These are phyloP conservation scores for Neurospora sp. DNA, from an alignment of 495 filamentous ascomycete genomes.

Conservation along the genomic window DNA sequence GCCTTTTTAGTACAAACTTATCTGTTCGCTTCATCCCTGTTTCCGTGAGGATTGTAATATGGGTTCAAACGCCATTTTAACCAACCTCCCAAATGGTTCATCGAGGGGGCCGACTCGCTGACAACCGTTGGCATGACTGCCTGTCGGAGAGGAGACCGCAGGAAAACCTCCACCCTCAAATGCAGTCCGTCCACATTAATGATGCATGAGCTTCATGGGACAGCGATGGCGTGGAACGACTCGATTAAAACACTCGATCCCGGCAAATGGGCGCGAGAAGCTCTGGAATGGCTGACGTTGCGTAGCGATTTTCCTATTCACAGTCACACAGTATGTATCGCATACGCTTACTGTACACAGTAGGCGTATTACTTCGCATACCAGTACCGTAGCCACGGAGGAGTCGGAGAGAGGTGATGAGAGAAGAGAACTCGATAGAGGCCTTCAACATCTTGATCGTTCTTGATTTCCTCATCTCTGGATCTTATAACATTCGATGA, in stretches of 20 bases:
- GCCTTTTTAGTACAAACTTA: neutral
- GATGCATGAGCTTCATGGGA: neutral
- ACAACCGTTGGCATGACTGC: neutral
- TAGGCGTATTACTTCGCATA: neutral
- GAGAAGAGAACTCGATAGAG: neutral
- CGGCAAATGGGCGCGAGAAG: neutral
- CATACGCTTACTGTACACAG: neutral
- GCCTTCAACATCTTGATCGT: neutral
- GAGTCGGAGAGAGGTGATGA: neutral
- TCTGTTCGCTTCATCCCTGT: neutral
- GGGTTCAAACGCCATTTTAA: neutral
- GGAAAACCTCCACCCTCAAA: neutral
- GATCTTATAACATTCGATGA: neutral
- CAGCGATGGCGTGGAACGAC: neutral
- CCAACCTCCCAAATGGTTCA: neutral
- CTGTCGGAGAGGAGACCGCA: neutral
- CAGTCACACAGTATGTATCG: neutral
- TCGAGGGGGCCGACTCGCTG: neutral
- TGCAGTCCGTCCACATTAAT: neutral
- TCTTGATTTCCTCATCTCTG: neutral
- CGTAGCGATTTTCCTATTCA: neutral
- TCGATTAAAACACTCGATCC: neutral
- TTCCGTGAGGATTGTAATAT: neutral
- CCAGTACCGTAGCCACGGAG: neutral
- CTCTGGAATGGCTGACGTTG: neutral